Conservation (phyloP, 2,329 filamentous ascomycete genomes). For the Aspergillus neotritici region DNA sequence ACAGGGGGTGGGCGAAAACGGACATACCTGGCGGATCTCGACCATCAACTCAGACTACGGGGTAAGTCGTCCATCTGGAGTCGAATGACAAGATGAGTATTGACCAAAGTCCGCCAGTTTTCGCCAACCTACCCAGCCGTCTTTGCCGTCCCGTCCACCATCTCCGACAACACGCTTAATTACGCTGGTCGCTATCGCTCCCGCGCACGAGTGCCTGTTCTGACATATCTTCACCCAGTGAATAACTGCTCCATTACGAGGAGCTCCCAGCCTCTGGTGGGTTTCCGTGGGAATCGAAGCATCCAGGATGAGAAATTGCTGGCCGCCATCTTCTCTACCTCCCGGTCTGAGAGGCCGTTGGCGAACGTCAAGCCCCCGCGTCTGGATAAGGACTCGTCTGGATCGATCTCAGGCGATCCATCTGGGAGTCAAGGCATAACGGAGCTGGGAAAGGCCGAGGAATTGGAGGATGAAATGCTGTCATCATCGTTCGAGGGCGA, state of each 20-base stretch:
- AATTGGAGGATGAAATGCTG: slow-evolving; percentile 64
- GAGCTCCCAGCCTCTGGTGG: slow-evolving; percentile 86
- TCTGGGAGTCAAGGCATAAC: slow-evolving; percentile 36
- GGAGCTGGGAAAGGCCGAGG: slow-evolving; percentile 58
- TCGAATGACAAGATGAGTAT: neutral
- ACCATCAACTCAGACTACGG: slow-evolving; percentile 82
- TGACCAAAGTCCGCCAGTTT: slow-evolving; percentile 47
- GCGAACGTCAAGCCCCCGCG: slow-evolving; percentile 34
- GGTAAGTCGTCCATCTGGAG: slow-evolving; percentile 33
- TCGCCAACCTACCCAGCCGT: slow-evolving; percentile 87
- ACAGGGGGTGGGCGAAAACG: slow-evolving; percentile 79
- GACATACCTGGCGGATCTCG: slow-evolving; percentile 80
- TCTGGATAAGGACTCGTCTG: slow-evolving; percentile 40
- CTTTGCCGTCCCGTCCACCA: slow-evolving; percentile 75
- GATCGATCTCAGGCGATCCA: slow-evolving; percentile 47
- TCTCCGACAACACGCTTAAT: slow-evolving; percentile 96
- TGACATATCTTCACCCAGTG: slow-evolving; percentile 91
- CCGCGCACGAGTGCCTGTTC: slow-evolving; percentile 74
- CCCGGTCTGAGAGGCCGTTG: slow-evolving; percentile 43
- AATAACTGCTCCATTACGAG: slow-evolving; percentile 97
- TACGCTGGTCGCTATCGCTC: slow-evolving; percentile 89
- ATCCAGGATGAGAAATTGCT: slow-evolving; percentile 94
- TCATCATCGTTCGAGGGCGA: slow-evolving; percentile 50
- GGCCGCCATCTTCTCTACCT: slow-evolving; percentile 82
- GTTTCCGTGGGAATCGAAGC: slow-evolving; percentile 79